Conservation (phyloP, 352 stramenopile genomes). For the Lagenidium giganteum region DNA sequence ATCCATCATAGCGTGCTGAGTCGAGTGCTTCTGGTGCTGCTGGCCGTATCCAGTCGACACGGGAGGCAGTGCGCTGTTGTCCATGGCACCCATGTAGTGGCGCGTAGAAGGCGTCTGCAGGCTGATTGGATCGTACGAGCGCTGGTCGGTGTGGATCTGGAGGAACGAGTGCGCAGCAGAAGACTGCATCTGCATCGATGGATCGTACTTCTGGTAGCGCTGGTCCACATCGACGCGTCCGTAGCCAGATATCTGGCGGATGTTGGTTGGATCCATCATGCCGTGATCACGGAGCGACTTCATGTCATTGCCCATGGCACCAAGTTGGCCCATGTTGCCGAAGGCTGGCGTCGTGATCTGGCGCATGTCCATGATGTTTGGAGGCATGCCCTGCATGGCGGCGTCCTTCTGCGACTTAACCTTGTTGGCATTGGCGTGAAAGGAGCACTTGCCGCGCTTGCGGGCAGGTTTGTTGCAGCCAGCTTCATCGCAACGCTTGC, state of each 20-base stretch:
- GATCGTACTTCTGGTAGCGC: slow-evolving; percentile 74
- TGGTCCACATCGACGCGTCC: slow-evolving; percentile 65
- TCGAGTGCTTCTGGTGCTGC: slow-evolving; percentile 13
- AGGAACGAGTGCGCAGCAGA: slow-evolving; percentile 37
- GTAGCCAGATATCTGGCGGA: slow-evolving; percentile 29
- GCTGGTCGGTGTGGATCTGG: slow-evolving; percentile 68
- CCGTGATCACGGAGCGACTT: slow-evolving; percentile 23
- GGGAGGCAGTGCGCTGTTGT: slow-evolving; percentile 33
- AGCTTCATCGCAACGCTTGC: slow-evolving; percentile 71
- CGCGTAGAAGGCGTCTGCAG: slow-evolving; percentile 31
- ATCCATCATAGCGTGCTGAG: slow-evolving; percentile 25
- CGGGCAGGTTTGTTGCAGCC: slow-evolving; percentile 79
- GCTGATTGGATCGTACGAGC: slow-evolving; percentile 68
- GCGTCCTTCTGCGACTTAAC: slow-evolving; percentile 55
- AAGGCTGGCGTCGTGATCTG: slow-evolving; percentile 69
- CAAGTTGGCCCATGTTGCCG: slow-evolving; percentile 21
- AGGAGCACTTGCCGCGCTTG: slow-evolving; percentile 86
- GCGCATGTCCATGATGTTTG: slow-evolving; percentile 81
- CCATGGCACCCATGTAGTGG: slow-evolving; percentile 49
- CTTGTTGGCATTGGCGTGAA: slow-evolving; percentile 77
- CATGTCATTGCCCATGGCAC: slow-evolving; percentile 35
- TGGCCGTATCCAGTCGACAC: slow-evolving; percentile 51
- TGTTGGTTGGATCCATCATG: slow-evolving; percentile 37
- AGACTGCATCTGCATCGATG: slow-evolving; percentile 11
- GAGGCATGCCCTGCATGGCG: slow-evolving; percentile 19